A percentile compares a stretch with the other conserved stretches of the same genome.
phyloP scores from a whole-genome alignment of 1,139 yeast genomes.

The Magnusiomyces suaveolens region DNA sequence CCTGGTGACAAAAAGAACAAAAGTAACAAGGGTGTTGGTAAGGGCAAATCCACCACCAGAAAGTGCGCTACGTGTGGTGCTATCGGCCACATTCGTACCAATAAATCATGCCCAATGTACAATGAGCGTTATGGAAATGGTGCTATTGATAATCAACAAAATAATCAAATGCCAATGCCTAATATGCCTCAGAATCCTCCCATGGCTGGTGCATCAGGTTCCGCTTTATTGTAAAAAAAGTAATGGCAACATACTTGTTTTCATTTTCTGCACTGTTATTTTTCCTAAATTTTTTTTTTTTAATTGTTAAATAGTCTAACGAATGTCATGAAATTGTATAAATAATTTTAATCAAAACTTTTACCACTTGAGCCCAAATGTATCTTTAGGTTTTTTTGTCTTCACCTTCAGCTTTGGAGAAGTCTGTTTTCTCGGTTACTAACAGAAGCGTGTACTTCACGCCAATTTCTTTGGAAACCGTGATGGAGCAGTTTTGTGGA shows the following conservation, averaged over 20 bases:
- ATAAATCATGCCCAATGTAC: constrained; percentile 82
- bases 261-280: neutral
- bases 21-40: constrained; percentile 27
- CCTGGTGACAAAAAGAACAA: constrained; percentile 30
- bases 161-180: neutral
- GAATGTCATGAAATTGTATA: neutral
- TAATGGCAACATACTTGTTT: neutral
- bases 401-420: constrained; percentile 35
- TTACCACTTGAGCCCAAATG: constrained; percentile 9
- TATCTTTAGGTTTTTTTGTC: constrained; percentile 17
- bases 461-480: constrained; percentile 75
- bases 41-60: constrained; percentile 61
- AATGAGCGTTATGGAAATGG: constrained; percentile 33
- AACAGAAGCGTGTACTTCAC: too few relatives aligned
- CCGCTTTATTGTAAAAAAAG: constrained; percentile 2
- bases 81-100: constrained; percentile 87
- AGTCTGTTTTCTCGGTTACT: constrained; percentile 47
- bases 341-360: neutral
- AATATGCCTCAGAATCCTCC: constrained; percentile 5
- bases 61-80: constrained; percentile 94
- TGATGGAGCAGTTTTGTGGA: constrained; percentile 74
- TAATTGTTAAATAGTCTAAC: neutral
- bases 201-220: constrained; percentile 4
- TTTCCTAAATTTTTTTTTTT: neutral
- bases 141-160: constrained; percentile 4